Evolutionary conservation across 345 rosid genomes (phyloP).

Genomic region (Salix brachista): DNA sequence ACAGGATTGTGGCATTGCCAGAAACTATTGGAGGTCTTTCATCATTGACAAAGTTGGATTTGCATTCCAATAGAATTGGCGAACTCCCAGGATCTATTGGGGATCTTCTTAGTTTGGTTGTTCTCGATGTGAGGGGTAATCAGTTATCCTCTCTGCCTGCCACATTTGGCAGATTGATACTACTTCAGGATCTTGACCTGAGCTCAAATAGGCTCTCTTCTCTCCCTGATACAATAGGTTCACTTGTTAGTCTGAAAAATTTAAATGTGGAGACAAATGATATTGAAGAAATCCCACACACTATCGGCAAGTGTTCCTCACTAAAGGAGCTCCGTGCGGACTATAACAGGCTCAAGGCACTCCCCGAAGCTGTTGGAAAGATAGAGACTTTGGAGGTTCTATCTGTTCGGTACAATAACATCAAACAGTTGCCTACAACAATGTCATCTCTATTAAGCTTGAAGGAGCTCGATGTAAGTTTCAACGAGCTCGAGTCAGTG

Average conservation of each 20-base stretch:
- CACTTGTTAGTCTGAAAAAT: conserved; percentile 57
- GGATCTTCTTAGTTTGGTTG: conserved; percentile 60
- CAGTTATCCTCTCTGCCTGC: conserved; percentile 69
- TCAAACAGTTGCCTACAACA: conserved; percentile 84
- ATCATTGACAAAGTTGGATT: conserved; percentile 66
- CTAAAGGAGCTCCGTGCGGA: conserved; percentile 75
- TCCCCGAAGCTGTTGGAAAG: conserved; percentile 97
- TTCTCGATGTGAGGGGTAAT: conserved; percentile 71
- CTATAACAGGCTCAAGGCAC: conserved; percentile 92
- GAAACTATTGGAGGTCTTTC: conserved; percentile 66
- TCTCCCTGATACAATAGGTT: conserved; percentile 71
- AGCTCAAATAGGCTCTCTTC: conserved; percentile 66
- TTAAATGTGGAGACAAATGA: conserved; percentile 78
- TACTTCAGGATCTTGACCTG: conserved; percentile 80
- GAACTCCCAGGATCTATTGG: conserved; percentile 77
- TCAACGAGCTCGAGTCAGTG: conserved; percentile 92
- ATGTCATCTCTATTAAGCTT: conserved; percentile 73
- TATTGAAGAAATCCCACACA: conserved; percentile 81
- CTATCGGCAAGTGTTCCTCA: conserved; percentile 64
- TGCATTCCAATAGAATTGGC: conserved; percentile 70
- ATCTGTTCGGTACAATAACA: conserved; percentile 78
- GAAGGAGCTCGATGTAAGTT: conserved; percentile 87
- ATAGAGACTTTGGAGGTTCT: conserved; percentile 65
- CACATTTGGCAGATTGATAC: conserved; percentile 50
- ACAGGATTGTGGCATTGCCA: conserved; percentile 64